Evolutionary conservation across 768 basidiomycete species (phyloP).

Genomic region (Polyporus arcularius): DNA sequence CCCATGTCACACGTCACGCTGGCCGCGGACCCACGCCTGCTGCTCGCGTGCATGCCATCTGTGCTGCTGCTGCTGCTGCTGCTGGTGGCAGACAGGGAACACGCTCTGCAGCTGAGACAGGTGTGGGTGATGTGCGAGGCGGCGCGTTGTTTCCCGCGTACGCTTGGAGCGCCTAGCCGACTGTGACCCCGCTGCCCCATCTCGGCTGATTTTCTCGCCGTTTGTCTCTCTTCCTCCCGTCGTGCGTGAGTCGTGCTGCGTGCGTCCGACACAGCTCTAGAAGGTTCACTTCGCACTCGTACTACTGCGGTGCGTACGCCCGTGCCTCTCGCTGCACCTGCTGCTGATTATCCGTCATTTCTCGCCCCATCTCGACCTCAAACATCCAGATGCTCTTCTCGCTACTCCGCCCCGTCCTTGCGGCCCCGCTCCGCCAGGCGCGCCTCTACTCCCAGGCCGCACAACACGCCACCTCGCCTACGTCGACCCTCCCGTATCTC

Average conservation of each 20-base stretch:
- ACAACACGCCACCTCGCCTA: slow-evolving; percentile 1
- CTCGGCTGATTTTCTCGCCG: neutral
- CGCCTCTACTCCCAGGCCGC: slow-evolving; percentile 22
- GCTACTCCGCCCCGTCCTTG: slow-evolving; percentile 6
- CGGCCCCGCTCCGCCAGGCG: neutral
- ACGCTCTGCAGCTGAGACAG: too few relatives aligned
- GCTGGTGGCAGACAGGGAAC: too few relatives aligned
- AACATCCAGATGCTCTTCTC: slow-evolving; percentile 5
- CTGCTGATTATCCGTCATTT: slow-evolving; percentile 8
- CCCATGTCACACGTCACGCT: neutral
- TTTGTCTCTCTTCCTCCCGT: neutral
- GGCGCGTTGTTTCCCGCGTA: neutral
- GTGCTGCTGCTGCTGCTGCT: too few relatives aligned
- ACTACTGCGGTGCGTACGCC: neutral
- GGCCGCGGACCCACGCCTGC: neutral
- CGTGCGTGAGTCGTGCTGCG: neutral
- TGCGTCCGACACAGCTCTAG: too few relatives aligned
- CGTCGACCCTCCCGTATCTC: slow-evolving; percentile 44
- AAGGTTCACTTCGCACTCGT: too few relatives aligned
- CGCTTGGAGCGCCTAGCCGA: neutral
- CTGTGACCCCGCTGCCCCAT: neutral
- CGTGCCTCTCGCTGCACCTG: neutral
- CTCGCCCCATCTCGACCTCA: neutral
- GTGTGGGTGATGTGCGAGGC: too few relatives aligned
- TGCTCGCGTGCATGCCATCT: neutral